Evolutionary conservation across 495 filamentous ascomycete species (phyloP), one percentile per base, ranked within the genome.

Genomic region (Elaphomyces granulatus): DNA sequence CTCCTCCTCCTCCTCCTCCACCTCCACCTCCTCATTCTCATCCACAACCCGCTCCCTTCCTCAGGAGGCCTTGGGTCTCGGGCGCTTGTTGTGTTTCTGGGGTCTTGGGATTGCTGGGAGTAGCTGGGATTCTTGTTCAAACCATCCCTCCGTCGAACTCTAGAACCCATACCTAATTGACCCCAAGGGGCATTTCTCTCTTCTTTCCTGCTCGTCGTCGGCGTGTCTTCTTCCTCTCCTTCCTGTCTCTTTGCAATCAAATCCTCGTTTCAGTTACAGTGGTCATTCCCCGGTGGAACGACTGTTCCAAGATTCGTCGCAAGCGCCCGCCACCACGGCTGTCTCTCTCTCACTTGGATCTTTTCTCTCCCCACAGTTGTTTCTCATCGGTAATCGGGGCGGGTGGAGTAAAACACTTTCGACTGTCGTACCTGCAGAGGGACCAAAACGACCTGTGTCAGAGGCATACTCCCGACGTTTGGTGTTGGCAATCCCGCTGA

Each of bases 281-380:
- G 9, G 41, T 50, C 53, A 56, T 59, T 61, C 60, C 59, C 56
- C 50, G 61, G 61, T 52, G 61, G 55, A 62, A 60, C 59, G 54
- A 54, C 56, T 58, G 42, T 46, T 41, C 36, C 38, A 44, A 28
- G 23, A 12, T 12, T 28, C 23, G 12, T 28, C 23, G 23, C 23
- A 12, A 28, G 23, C 23, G 23, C 6, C 6, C 6, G 23, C 23
- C 6, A 28, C 23, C 6, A 28, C 23, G 23, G 12, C 12, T n/a
- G n/a, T n/a, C n/a, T n/a, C n/a, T n/a, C n/a, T n/a, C n/a, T n/a
- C n/a, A n/a, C n/a, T n/a, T n/a, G n/a, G n/a, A n/a, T n/a, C n/a
- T n/a, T n/a, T n/a, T n/a, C n/a, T n/a, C n/a, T n/a, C n/a, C n/a
- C n/a, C n/a, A n/a, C n/a, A n/a, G n/a, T n/a, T n/a, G n/a, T n/a